A percentile compares a stretch with the other conserved stretches of the same genome.
phyloP scores from a whole-genome alignment of 805 yeast species.

The Lachancea kluyveri region DNA sequence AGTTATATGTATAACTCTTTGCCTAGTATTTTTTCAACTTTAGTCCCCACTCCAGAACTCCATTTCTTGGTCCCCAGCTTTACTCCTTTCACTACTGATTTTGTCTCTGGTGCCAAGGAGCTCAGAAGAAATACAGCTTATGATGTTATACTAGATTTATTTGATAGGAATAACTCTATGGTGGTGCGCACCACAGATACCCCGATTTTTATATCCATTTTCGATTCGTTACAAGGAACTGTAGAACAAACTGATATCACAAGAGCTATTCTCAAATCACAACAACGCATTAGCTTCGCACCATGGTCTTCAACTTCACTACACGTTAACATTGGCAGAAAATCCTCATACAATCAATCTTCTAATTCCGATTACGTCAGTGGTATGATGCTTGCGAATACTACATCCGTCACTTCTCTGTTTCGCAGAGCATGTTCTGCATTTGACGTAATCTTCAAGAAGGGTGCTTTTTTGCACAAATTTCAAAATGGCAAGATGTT shows the following conservation, averaged over 20 bases:
- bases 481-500: conserved; percentile 45
- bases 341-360: conserved; percentile 48
- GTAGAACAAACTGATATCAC: conserved; percentile 66
- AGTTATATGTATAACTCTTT: conserved; percentile 84
- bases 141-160: conserved; percentile 76
- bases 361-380: conserved; percentile 44
- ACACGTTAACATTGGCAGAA: conserved; percentile 69
- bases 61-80: conserved; percentile 71
- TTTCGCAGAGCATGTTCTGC: conserved; percentile 64
- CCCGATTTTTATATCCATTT: conserved; percentile 57
- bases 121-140: conserved; percentile 70
- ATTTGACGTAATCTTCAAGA: conserved; percentile 70
- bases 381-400: conserved; percentile 81
- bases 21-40: conserved; percentile 71
- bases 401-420: conserved; percentile 65
- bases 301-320: conserved; percentile 82
- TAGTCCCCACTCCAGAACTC: conserved; percentile 80
- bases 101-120: conserved; percentile 51
- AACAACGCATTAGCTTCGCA: conserved; percentile 65
- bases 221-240: conserved; percentile 61
- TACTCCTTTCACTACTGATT: conserved; percentile 71
- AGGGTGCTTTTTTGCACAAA: conserved; percentile 79
- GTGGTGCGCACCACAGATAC: conserved; percentile 41
- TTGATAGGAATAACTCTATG: conserved; percentile 75
- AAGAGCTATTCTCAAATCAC: conserved; percentile 57